Conservation (phyloP, 768 basidiomycete genomes). For the Mycena epipterygia region DNA sequence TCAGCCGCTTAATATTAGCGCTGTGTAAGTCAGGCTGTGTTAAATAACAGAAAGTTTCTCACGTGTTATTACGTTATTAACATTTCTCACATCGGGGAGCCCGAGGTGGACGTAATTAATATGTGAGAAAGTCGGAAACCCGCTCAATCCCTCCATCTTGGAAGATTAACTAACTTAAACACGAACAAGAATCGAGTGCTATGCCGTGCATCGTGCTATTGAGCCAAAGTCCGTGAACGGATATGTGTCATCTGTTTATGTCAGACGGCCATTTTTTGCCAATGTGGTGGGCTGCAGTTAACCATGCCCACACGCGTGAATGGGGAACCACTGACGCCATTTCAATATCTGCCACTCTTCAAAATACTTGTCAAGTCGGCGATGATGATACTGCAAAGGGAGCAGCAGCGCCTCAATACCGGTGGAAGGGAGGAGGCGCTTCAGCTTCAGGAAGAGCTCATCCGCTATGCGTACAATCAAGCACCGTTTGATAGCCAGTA, state of each 20-base stretch:
- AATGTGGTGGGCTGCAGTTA: neutral
- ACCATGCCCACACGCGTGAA: neutral
- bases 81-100: neutral
- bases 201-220: too few species aligned
- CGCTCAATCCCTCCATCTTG: too few species aligned
- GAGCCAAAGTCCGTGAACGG: too few species aligned
- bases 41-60: neutral
- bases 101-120: neutral
- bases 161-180: too few species aligned
- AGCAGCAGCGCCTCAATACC: too few species aligned
- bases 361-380: neutral
- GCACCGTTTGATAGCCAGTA: neutral
- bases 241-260: too few species aligned
- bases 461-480: slow-evolving; percentile 3
- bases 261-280: too few species aligned
- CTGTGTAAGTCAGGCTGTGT: too few species aligned
- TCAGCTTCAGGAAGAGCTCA: neutral
- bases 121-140: neutral
- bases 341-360: neutral
- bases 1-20: too few species aligned
- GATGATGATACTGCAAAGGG: neutral
- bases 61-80: neutral
- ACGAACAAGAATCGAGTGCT: too few species aligned
- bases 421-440: too few species aligned
- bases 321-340: neutral